These are phyloP conservation scores for Fusarium hostae DNA, from an alignment of 2,329 filamentous ascomycete species.

Conservation along the genomic window DNA sequence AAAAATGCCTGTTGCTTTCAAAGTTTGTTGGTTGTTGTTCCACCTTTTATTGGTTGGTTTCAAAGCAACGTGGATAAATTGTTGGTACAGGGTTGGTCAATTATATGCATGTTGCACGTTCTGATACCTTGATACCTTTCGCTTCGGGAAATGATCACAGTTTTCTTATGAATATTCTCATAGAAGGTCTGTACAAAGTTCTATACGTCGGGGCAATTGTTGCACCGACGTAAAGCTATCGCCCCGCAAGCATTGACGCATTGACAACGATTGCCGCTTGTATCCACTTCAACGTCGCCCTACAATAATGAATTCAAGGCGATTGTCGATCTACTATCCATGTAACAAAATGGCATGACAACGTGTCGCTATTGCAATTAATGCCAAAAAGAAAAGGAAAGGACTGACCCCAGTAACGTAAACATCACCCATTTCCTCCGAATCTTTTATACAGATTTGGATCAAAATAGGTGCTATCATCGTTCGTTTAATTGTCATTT, in stretches of 20 bases:
- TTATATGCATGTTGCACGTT: neutral
- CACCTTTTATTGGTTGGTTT: neutral
- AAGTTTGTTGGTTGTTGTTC: neutral
- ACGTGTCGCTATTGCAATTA: neutral
- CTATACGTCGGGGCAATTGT: neutral
- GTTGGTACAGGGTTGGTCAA: neutral
- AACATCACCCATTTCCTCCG: fast-evolving
- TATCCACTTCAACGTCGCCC: neutral
- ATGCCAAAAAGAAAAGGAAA: neutral
- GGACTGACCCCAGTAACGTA: fast-evolving
- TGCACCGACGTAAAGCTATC: neutral
- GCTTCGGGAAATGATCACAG: neutral
- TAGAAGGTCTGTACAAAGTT: neutral
- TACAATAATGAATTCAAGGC: neutral
- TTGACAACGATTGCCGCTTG: neutral
- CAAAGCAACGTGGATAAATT: neutral
- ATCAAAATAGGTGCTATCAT: fast-evolving
- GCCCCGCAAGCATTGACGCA: neutral
- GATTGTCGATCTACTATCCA: neutral
- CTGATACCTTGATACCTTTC: neutral
- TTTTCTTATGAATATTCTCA: neutral
- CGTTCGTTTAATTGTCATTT: no score
- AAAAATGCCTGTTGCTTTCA: neutral
- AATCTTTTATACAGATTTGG: no score
- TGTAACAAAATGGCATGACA: neutral